A percentile compares a stretch with the other conserved stretches of the same genome.
Conservation (phyloP, 1,284 basidiomycete species). For the Thecaphora thlaspeos region DNA sequence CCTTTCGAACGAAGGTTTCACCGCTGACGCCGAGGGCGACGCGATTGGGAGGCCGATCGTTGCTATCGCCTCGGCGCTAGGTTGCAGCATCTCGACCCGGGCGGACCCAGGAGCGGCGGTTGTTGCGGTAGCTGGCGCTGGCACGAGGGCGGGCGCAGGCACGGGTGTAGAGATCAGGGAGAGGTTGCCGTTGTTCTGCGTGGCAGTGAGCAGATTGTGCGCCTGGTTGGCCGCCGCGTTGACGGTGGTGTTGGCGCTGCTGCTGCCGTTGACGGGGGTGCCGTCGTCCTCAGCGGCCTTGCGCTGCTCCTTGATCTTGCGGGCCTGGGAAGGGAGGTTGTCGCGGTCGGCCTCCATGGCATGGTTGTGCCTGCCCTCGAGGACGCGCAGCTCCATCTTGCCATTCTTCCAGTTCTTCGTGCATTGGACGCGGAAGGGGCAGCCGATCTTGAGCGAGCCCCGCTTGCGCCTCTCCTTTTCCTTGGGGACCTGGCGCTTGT, state of each 20-base stretch:
- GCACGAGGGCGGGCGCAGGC: constrained; percentile 8
- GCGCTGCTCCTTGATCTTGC: constrained; percentile 23
- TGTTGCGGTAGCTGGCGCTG: constrained; percentile 11
- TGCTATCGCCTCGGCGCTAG: background rate
- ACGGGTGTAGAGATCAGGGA: constrained; percentile 2
- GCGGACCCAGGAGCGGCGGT: constrained; percentile 11
- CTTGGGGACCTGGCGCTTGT: constrained; percentile 34
- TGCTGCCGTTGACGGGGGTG: constrained; percentile 5
- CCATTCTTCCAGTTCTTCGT: constrained; percentile 38
- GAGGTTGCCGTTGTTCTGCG: background rate
- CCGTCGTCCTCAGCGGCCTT: constrained; percentile 13
- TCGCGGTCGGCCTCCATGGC: constrained; percentile 33
- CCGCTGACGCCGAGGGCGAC: background rate
- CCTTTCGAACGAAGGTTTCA: constrained; percentile 22
- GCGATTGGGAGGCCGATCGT: background rate
- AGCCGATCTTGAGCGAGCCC: constrained; percentile 35
- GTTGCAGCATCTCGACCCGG: constrained; percentile 3
- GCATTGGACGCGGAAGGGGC: constrained; percentile 33
- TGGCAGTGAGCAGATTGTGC: constrained; percentile 16
- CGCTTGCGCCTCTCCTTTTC: constrained; percentile 33
- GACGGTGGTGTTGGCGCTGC: constrained; percentile 5
- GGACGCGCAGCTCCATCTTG: constrained; percentile 34
- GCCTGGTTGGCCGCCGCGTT: constrained; percentile 19
- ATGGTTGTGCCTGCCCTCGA: constrained; percentile 35
- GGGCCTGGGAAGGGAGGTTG: constrained; percentile 27